These are phyloP conservation scores for Pseudocercospora vitis DNA, from an alignment of 2,329 filamentous ascomycete genomes.

Conservation along the genomic window DNA sequence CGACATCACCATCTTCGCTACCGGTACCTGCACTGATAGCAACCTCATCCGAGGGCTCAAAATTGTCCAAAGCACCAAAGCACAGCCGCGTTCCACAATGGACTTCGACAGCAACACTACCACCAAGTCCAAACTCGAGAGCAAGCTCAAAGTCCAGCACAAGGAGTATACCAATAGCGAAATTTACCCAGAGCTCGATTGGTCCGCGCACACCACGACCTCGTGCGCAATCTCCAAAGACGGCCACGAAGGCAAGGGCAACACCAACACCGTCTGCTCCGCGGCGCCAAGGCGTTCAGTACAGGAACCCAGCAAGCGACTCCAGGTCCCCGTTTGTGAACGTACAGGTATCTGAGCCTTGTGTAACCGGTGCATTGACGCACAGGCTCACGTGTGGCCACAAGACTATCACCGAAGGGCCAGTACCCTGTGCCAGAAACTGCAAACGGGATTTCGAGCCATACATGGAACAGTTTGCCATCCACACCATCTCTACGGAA, in stretches of 20 bases:
- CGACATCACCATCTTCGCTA: no score
- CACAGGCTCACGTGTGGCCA: conserved; percentile 25
- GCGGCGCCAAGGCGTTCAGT: neutral
- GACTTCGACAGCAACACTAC: no score
- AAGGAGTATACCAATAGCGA: neutral
- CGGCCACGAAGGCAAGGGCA: neutral
- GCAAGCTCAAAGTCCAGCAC: neutral
- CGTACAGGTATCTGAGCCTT: conserved; percentile 18
- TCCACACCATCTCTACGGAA: conserved; percentile 6
- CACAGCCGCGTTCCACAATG: no score
- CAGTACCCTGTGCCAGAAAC: conserved; percentile 23
- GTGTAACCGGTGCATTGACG: conserved; percentile 11
- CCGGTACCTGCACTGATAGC: no score
- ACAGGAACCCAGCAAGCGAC: neutral
- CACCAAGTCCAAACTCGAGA: no score
- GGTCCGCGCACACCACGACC: neutral
- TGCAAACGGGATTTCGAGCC: conserved; percentile 13
- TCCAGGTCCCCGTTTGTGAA: neutral
- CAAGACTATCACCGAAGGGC: conserved; percentile 21
- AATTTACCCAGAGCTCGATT: neutral
- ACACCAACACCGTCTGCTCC: neutral
- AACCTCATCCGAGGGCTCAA: no score
- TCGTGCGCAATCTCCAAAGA: neutral
- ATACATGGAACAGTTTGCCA: conserved; percentile 13
- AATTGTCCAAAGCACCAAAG: no score